Percentiles rank a stretch among this genome's conserved stretches.
phyloP scores from a whole-genome alignment of 129 eudicot genomes.

The Glebionis coronaria region DNA sequence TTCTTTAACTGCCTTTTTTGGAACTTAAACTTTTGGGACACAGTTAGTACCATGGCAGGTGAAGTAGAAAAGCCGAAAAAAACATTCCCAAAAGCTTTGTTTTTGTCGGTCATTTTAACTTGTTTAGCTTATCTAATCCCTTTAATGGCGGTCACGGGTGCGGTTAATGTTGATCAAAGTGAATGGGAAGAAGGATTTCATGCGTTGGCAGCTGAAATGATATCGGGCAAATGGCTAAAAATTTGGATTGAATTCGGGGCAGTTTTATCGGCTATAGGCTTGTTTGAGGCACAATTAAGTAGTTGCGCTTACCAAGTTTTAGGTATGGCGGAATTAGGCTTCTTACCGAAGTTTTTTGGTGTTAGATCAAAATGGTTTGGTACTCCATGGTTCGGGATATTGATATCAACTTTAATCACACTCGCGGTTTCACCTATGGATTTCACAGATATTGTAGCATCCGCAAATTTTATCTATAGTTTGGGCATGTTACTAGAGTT shows the following conservation, averaged over 20 bases:
- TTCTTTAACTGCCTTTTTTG: conserved; percentile 47
- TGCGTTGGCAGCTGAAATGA: neutral
- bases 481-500: conserved; percentile 59
- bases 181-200: conserved; percentile 34
- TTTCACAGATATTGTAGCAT: conserved; percentile 39
- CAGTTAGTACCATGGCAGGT: conserved; percentile 48
- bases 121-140: conserved; percentile 45
- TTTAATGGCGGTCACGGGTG: conserved; percentile 38
- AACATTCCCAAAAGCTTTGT: conserved; percentile 36
- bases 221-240: neutral
- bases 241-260: conserved; percentile 2
- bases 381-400: conserved; percentile 60
- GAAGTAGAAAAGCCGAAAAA: conserved; percentile 44
- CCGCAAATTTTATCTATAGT: conserved; percentile 52
- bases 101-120: conserved; percentile 32
- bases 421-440: conserved; percentile 34
- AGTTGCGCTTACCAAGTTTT: conserved; percentile 40
- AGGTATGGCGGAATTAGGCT: conserved; percentile 31
- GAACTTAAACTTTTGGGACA: conserved; percentile 56
- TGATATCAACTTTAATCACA: conserved; percentile 32
- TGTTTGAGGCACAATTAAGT: conserved; percentile 47
- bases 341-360: too few species aligned
- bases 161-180: conserved; percentile 29
- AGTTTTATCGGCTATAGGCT: conserved; percentile 30
- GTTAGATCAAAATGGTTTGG: neutral